A percentile compares a stretch with the other conserved stretches of the same genome.
phyloP scores from a whole-genome alignment of 2,329 filamentous ascomycete species.

The Pseudomassariella vexata region DNA sequence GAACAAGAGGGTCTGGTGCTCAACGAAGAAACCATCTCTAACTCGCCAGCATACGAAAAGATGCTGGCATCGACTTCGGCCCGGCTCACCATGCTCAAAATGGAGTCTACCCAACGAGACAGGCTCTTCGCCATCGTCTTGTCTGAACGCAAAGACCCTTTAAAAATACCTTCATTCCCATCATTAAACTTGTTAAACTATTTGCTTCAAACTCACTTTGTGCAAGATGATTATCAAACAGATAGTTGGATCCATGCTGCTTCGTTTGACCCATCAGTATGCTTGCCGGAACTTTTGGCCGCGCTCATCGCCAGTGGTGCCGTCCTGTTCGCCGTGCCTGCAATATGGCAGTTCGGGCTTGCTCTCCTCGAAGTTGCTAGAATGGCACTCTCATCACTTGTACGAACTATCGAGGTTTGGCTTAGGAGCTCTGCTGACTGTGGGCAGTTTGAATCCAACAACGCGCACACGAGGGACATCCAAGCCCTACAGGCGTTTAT shows the following conservation, averaged over 20 bases:
- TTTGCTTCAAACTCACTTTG: constrained; percentile 18
- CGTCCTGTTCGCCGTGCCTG: constrained; percentile 18
- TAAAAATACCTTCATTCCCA: constrained; percentile 18
- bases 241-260: constrained; percentile 20
- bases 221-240: constrained; percentile 20
- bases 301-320: constrained; percentile 17
- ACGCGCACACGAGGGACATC: constrained; percentile 42
- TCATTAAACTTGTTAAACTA: constrained; percentile 21
- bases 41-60: constrained; percentile 12
- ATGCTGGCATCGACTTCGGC: constrained; percentile 8
- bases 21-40: constrained; percentile 15
- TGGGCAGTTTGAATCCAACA: constrained; percentile 39
- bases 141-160: constrained; percentile 13
- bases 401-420: constrained; percentile 18
- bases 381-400: constrained; percentile 18
- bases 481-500: constrained; percentile 45
- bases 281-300: constrained; percentile 18
- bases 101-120: constrained; percentile 15
- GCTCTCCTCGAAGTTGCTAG: constrained; percentile 39
- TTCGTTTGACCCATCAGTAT: constrained; percentile 17
- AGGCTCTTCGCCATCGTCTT: constrained; percentile 20
- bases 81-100: constrained; percentile 13
- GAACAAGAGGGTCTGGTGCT: constrained; percentile 16
- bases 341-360: constrained; percentile 22
- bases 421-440: constrained; percentile 10